Base-by-base conservation (phyloP, 768 basidiomycete genomes). In the Leccinum sublutescens region DNA sequence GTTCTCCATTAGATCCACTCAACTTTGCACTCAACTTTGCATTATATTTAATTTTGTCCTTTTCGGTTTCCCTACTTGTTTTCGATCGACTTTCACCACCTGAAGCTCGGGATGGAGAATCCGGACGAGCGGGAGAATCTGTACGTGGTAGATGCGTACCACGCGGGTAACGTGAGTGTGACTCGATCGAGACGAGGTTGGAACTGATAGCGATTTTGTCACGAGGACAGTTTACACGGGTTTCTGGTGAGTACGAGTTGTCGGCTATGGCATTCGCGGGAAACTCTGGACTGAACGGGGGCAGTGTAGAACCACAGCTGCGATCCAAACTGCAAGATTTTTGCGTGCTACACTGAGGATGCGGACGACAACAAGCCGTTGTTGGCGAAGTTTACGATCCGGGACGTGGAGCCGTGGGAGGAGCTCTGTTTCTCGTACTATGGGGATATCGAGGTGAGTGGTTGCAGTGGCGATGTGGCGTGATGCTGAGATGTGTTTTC, bases 281-380 rank as follows among this genome's bases (percentile, higher is more conserved):
- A 43, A n/a, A 31, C 29, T 31, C 29, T 43, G n/a, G 4, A n/a
- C 40, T 43, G 40, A 43, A n/a, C 40, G 40, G 40, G 40, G n/a
- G 40, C 40, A n/a, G 40, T n/a, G 2, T 59, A 95, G 93, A 97
- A 96, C 63, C 93, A 97, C 64, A 93, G 89, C 17, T 96, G 95
- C 66, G 87, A 93, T 57, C 94, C 94, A 0, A 97, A 96, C 68
- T 86, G 88, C 62, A 69, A 70, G 5, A 80, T 94, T 21, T 79
- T 80, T n/a, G 78, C 90, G 0, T 86, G 83, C 49, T 91, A 94
- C 64, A 86, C 91, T 72, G 87, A 93, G 64, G 92, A 93, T 53
- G 80, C 82, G 12, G 83, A 91, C 63, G 66, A 87, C 15, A 76
- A 84, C 12, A 91, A 89, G 66, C 90, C 91, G 0, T 69, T 87